Percentiles rank a stretch among this genome's conserved stretches.
These are phyloP conservation scores for Candida tropicalis DNA, from an alignment of 1,139 yeast genomes.

Conservation along the genomic window DNA sequence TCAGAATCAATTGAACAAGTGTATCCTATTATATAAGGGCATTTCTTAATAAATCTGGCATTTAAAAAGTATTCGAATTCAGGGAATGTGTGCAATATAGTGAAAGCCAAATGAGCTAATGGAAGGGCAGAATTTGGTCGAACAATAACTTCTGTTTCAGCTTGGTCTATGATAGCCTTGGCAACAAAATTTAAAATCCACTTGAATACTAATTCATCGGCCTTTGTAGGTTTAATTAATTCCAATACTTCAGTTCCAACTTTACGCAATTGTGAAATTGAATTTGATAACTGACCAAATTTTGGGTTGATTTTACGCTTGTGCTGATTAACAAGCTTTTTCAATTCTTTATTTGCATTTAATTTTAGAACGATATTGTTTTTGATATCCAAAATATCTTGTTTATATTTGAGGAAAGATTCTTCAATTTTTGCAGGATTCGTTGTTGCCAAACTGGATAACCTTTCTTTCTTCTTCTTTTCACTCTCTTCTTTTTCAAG, in stretches of 20 bases:
- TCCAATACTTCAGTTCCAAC: slow-evolving; percentile 54
- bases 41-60: slow-evolving; percentile 87
- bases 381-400: slow-evolving; percentile 63
- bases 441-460: slow-evolving; percentile 28
- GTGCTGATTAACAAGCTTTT: slow-evolving; percentile 42
- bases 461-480: slow-evolving; percentile 18
- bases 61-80: slow-evolving; percentile 67
- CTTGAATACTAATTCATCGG: slow-evolving; percentile 50
- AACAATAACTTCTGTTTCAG: slow-evolving; percentile 88
- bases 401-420: slow-evolving; percentile 53
- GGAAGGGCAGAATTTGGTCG: slow-evolving; percentile 81
- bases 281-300: slow-evolving; percentile 87
- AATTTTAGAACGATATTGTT: slow-evolving; percentile 54
- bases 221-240: slow-evolving; percentile 49
- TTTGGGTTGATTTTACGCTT: slow-evolving; percentile 83
- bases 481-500: slow-evolving; percentile 18
- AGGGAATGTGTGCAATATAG: slow-evolving; percentile 58
- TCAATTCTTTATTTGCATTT: slow-evolving; percentile 40
- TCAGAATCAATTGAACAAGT: slow-evolving; percentile 76
- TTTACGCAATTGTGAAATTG: slow-evolving; percentile 56
- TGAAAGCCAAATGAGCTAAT: slow-evolving; percentile 65
- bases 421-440: slow-evolving; percentile 43
- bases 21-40: slow-evolving; percentile 87
- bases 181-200: slow-evolving; percentile 85
- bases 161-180: slow-evolving; percentile 85